phyloP scores from a whole-genome alignment of 805 yeast genomes.

The Teunomyces funiuensis region DNA sequence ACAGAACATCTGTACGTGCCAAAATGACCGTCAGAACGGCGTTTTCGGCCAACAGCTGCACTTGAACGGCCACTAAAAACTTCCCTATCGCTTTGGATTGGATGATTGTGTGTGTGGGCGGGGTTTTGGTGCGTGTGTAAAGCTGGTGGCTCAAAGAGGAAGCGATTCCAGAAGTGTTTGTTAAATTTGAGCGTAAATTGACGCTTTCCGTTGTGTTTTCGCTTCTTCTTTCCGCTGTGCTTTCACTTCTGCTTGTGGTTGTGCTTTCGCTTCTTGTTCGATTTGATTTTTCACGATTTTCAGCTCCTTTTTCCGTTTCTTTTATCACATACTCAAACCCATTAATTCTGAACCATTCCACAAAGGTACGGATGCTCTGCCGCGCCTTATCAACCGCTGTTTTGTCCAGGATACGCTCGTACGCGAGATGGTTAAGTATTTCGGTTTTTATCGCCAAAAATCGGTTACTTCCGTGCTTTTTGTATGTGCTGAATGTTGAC shows the following conservation, averaged over 20 bases:
- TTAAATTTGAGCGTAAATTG: too few species aligned
- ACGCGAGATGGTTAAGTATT: not conserved
- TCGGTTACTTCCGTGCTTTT: not conserved
- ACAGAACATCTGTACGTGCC: constrained; percentile 9
- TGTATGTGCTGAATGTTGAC: not conserved
- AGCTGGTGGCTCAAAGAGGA: not conserved
- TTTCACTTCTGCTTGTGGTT: too few species aligned
- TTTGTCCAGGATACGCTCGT: constrained; percentile 2
- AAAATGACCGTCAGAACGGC: not conserved
- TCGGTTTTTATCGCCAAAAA: constrained; percentile 2
- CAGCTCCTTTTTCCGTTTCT: too few species aligned
- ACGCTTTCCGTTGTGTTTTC: too few species aligned
- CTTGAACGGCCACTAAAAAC: constrained; percentile 9
- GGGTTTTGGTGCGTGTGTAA: not conserved
- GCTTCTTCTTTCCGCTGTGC: too few species aligned
- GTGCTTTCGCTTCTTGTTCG: too few species aligned
- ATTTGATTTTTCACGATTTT: too few species aligned
- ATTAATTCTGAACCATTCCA: constrained; percentile 11
- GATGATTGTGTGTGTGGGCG: constrained; percentile 6
- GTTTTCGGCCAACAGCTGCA: not conserved
- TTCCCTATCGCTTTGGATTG: constrained; percentile 5
- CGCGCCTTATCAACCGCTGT: not conserved
- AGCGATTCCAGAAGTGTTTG: too few species aligned
- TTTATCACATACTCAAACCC: constrained; percentile 10
- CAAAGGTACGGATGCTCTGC: not conserved